Percentiles rank a stretch among this genome's conserved stretches.
Evolutionary conservation across 2,329 filamentous ascomycete genomes (phyloP).

Genomic region (Xylariales sp.): DNA sequence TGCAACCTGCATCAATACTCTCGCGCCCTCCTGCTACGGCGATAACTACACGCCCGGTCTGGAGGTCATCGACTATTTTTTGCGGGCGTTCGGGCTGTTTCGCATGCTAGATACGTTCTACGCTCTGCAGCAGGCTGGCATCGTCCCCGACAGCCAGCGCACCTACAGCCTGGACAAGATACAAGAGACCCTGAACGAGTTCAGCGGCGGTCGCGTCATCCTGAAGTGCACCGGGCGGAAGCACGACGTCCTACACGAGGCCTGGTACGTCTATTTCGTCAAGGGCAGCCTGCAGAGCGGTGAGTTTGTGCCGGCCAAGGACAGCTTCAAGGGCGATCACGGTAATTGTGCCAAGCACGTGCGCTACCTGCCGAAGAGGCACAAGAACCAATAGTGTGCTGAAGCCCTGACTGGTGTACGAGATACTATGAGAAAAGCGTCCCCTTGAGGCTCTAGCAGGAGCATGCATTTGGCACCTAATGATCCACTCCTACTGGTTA

Average conservation of each 20-base stretch:
- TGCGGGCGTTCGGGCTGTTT: slow-evolving; percentile 36
- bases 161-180: slow-evolving; percentile 40
- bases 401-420: no score
- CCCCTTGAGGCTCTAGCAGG: no score
- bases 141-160: slow-evolving; percentile 26
- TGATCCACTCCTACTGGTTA: no score
- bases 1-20: slow-evolving; percentile 68
- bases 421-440: no score
- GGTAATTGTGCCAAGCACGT: slow-evolving; percentile 34
- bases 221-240: slow-evolving; percentile 34
- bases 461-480: no score
- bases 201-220: slow-evolving; percentile 39
- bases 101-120: slow-evolving; percentile 36
- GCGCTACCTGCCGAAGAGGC: slow-evolving; percentile 34
- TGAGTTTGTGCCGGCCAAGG: slow-evolving; percentile 38
- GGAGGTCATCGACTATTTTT: slow-evolving; percentile 42
- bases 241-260: slow-evolving; percentile 41
- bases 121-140: slow-evolving; percentile 30
- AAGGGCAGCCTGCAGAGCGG: slow-evolving; percentile 47
- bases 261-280: slow-evolving; percentile 51
- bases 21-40: slow-evolving; percentile 60
- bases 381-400: slow-evolving; percentile 7
- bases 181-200: slow-evolving; percentile 34
- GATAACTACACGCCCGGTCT: slow-evolving; percentile 39
- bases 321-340: slow-evolving; percentile 30